These are phyloP conservation scores for Phalaenopsis equestris DNA, from an alignment of 106 monocot species.

Conservation along the genomic window DNA sequence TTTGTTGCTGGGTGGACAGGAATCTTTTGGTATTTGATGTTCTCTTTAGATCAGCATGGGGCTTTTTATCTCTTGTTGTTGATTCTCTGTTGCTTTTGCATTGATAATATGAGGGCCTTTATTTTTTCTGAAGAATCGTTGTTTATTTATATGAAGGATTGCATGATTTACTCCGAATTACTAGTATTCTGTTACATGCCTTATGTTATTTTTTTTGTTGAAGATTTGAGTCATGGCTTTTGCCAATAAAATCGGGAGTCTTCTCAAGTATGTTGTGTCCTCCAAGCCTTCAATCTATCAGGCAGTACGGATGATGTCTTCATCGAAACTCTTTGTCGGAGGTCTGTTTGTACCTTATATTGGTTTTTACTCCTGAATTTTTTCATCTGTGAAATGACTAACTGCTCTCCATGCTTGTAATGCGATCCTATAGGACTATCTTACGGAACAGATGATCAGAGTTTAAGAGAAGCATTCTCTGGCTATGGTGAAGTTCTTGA, in stretches of 20 bases:
- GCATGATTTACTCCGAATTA: neutral
- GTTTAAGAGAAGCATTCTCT: constrained; percentile 47
- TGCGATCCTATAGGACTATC: constrained; percentile 51
- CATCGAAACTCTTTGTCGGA: constrained; percentile 80
- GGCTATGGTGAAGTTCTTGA: constrained; percentile 63
- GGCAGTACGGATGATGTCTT: constrained; percentile 79
- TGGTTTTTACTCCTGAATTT: neutral
- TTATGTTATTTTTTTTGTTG: neutral
- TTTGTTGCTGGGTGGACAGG: neutral
- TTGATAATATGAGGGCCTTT: too few species aligned
- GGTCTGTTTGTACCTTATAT: constrained; percentile 21
- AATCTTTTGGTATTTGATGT: neutral
- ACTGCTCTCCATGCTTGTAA: neutral
- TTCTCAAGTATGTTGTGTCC: constrained; percentile 43
- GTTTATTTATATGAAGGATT: too few species aligned
- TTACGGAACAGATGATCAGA: constrained; percentile 58
- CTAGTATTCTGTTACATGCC: neutral
- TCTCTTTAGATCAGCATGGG: neutral
- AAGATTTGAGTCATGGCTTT: constrained; percentile 47
- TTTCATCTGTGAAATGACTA: too few species aligned
- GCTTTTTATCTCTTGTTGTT: neutral
- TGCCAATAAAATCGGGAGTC: constrained; percentile 54
- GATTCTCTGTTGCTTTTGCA: too few species aligned
- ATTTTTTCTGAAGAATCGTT: too few species aligned
- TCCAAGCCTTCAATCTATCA: constrained; percentile 47